Evolutionary conservation across 345 rosid species (phyloP).

Genomic region (Sonneratia alba): DNA sequence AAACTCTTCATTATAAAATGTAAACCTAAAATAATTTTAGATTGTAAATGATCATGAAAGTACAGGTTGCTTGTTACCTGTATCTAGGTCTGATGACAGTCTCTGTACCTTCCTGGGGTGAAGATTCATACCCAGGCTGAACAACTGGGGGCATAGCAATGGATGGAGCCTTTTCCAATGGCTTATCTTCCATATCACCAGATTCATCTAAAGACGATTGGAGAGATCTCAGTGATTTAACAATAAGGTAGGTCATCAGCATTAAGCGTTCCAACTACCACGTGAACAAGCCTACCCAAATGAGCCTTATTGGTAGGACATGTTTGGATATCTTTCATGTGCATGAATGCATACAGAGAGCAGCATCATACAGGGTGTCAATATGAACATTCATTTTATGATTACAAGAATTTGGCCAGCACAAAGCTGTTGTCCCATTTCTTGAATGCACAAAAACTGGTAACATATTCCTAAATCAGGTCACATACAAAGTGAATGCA

Average conservation of each 20-base stretch:
- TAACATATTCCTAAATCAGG: neutral
- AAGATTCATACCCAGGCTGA: constrained; percentile 9
- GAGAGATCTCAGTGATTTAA: neutral
- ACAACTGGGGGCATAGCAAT: constrained; percentile 9
- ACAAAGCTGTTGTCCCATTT: neutral
- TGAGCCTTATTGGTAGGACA: neutral
- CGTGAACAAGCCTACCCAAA: neutral
- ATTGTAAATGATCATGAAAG: neutral
- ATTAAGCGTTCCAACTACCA: neutral
- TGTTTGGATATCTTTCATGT: neutral
- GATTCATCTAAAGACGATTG: constrained; percentile 25
- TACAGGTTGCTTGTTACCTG: constrained; percentile 22
- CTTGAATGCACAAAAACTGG: neutral
- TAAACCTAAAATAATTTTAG: neutral
- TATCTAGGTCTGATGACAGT: constrained; percentile 33
- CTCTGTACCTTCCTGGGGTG: constrained; percentile 8
- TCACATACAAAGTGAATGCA: neutral
- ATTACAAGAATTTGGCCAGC: neutral
- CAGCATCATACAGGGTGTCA: neutral
- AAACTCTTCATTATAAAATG: neutral
- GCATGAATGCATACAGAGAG: neutral
- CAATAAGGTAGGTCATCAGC: neutral
- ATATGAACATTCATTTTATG: neutral
- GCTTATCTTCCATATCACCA: constrained; percentile 16
- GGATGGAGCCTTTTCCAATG: constrained; percentile 9